A percentile compares a stretch with the other conserved stretches of the same genome.
These are phyloP conservation scores for Pyrenochaeta sp. DNA, from an alignment of 2,329 filamentous ascomycete species.

Conservation along the genomic window DNA sequence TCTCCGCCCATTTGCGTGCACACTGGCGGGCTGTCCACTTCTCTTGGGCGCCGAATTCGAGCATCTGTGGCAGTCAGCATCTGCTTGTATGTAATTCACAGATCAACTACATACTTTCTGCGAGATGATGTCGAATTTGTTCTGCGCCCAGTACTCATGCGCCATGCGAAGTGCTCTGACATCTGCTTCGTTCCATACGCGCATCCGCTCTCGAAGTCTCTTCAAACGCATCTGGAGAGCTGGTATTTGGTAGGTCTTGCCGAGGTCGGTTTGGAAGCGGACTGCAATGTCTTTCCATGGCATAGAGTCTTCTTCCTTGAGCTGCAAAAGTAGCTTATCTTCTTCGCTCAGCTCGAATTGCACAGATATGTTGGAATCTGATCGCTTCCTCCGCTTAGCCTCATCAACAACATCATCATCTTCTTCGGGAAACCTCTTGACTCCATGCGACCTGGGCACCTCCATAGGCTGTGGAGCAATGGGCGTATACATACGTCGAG, in stretches of 20 bases:
- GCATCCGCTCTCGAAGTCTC: slow-evolving; percentile 59
- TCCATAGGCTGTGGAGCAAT: slow-evolving; percentile 55
- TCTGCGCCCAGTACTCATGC: slow-evolving; percentile 62
- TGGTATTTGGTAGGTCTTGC: slow-evolving; percentile 60
- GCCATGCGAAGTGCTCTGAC: slow-evolving; percentile 59
- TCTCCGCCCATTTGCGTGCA: slow-evolving; percentile 61
- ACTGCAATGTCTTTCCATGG: slow-evolving; percentile 64
- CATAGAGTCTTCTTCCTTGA: slow-evolving; percentile 62
- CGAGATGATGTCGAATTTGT: slow-evolving; percentile 63
- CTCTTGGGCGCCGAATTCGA: slow-evolving; percentile 59
- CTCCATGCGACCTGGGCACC: slow-evolving; percentile 35
- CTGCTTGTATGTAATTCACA: background rate
- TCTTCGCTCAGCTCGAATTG: slow-evolving; percentile 59
- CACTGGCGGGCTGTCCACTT: slow-evolving; percentile 61
- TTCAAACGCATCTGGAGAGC: slow-evolving; percentile 65
- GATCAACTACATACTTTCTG: slow-evolving; percentile 52
- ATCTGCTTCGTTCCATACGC: slow-evolving; percentile 62
- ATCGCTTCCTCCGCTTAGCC: slow-evolving; percentile 54
- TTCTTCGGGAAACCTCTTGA: slow-evolving; percentile 52
- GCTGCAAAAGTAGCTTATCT: slow-evolving; percentile 58
- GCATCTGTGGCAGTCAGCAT: slow-evolving; percentile 54
- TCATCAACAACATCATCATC: slow-evolving; percentile 41
- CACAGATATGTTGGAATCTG: slow-evolving; percentile 42
- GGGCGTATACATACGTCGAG: slow-evolving; percentile 53
- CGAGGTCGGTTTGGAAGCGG: slow-evolving; percentile 59